Conservation (phyloP, 768 basidiomycete species). For the Lactarius hatsudake region DNA sequence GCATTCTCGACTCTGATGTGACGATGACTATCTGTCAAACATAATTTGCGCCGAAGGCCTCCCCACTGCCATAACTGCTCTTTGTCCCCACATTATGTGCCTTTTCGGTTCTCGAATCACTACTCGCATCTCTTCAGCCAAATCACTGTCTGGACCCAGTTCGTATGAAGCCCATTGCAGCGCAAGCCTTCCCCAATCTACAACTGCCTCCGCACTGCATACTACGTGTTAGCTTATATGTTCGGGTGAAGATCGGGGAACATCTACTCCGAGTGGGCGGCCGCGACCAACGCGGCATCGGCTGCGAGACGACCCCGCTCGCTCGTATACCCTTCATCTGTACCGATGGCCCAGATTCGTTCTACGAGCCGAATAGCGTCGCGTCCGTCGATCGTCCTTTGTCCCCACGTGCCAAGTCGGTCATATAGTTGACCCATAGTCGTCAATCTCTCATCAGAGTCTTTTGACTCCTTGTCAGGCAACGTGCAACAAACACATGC, state of each 20-base stretch:
- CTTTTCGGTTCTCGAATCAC: constrained; percentile 38
- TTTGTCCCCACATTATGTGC: constrained; percentile 51
- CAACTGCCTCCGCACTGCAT: constrained; percentile 44
- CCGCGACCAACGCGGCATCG: constrained; percentile 58
- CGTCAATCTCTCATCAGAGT: constrained; percentile 50
- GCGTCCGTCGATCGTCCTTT: constrained; percentile 41
- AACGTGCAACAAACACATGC: constrained; percentile 58
- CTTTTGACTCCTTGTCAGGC: constrained; percentile 43
- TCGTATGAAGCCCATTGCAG: constrained; percentile 55
- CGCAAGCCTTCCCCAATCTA: constrained; percentile 50
- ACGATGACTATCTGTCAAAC: not conserved
- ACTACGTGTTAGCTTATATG: not conserved
- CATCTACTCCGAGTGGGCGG: constrained; percentile 61
- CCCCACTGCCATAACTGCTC: constrained; percentile 25
- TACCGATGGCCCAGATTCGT: constrained; percentile 55
- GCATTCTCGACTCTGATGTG: not conserved
- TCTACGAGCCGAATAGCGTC: constrained; percentile 49
- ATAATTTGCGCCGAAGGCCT: constrained; percentile 17
- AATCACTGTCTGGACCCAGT: constrained; percentile 53
- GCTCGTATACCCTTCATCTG: constrained; percentile 64
- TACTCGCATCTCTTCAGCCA: constrained; percentile 41
- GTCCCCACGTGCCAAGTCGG: constrained; percentile 50
- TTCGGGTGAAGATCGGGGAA: not conserved
- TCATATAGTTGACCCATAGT: constrained; percentile 46
- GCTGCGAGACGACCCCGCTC: constrained; percentile 61